Percentiles rank a stretch among this genome's conserved stretches.
phyloP scores from a whole-genome alignment of 495 filamentous ascomycete species.

The Neurospora sp. region DNA sequence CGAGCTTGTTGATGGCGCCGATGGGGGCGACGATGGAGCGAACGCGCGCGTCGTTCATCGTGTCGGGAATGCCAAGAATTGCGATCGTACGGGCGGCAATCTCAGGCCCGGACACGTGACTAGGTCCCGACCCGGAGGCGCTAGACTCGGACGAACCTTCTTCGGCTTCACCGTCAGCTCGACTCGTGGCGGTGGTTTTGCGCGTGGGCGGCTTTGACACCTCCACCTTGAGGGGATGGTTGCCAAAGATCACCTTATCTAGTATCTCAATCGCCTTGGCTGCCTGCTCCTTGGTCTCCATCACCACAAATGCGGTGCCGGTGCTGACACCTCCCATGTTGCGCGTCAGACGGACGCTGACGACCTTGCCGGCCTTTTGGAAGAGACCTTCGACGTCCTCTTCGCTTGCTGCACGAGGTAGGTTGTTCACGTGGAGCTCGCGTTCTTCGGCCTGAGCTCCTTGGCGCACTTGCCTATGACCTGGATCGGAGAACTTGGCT shows the following conservation, averaged over 20 bases:
- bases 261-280: slow-evolving; percentile 53
- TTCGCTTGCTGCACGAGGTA: slow-evolving; percentile 56
- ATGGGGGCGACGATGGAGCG: slow-evolving; percentile 54
- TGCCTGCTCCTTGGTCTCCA: slow-evolving; percentile 64
- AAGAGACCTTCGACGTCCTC: slow-evolving; percentile 62
- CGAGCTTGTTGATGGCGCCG: slow-evolving; percentile 52
- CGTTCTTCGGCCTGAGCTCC: slow-evolving; percentile 78
- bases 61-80: slow-evolving; percentile 59
- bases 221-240: slow-evolving; percentile 60
- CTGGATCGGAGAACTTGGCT: slow-evolving; percentile 76
- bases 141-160: slow-evolving; percentile 22
- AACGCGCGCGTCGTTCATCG: slow-evolving; percentile 61
- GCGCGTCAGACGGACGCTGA: slow-evolving; percentile 51
- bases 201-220: slow-evolving; percentile 38
- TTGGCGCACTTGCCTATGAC: slow-evolving; percentile 61
- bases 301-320: slow-evolving; percentile 70
- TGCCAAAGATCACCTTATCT: slow-evolving; percentile 59
- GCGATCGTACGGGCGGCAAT: slow-evolving; percentile 46
- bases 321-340: slow-evolving; percentile 55
- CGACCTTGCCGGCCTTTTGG: slow-evolving; percentile 61
- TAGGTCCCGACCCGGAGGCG: not conserved
- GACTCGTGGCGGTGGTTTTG: slow-evolving; percentile 31
- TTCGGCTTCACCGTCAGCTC: slow-evolving; percentile 10
- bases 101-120: slow-evolving; percentile 11
- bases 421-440: slow-evolving; percentile 72